Base-by-base conservation (phyloP, 2,329 filamentous ascomycete species). In the Apiospora kogelbergensis region DNA sequence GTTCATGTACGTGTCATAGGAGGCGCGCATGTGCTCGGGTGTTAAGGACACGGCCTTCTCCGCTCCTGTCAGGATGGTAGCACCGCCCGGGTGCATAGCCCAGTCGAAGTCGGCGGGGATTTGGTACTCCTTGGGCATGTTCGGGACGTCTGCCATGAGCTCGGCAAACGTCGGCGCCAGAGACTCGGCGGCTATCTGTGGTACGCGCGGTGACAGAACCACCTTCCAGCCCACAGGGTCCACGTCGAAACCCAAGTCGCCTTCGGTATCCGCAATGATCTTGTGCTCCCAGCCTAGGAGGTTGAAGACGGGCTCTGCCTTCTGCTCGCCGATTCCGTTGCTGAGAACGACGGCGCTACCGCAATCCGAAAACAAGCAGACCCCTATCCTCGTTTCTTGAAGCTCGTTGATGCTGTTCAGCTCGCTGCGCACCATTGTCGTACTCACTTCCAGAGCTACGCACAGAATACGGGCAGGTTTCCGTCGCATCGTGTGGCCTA, bases 81-180 rank as follows among this genome's bases (percentile, higher is more conserved):
- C 84, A 22, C 91, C 91, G 5, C 91, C 91, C 0, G 91, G 91
- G 73, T 93, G 91, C 76, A 93, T 85, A 0, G 90, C 91, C 91
- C 91, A 93, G 80, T 93, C 91, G 72, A 91, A 92, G 70, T 91
- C 87, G 0, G 82, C 77, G 0, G 90, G 81, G 0, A 76, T 72
- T n/a, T 77, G 75, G 73, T 85, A 85, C 9, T 78, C 74, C 6
- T 77, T 74, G 0, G 87, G 85, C 2, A 89, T 78, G 0, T 79
- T 71, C 1, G 81, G 80, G 26, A 86, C 76, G 9, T 83, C 84
- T 6, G 83, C 78, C 41, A 90, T 75, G 17, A 92, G 82, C 33
- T 86, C 82, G 20, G 80, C 73, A 73, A 91, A 91, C 5, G 86
- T 83, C 3, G 86, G 84, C 1, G 79, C 78, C 10, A 91, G 84